Conservation (phyloP, 805 yeast species). For the Starmerella khaoyaiensis region DNA sequence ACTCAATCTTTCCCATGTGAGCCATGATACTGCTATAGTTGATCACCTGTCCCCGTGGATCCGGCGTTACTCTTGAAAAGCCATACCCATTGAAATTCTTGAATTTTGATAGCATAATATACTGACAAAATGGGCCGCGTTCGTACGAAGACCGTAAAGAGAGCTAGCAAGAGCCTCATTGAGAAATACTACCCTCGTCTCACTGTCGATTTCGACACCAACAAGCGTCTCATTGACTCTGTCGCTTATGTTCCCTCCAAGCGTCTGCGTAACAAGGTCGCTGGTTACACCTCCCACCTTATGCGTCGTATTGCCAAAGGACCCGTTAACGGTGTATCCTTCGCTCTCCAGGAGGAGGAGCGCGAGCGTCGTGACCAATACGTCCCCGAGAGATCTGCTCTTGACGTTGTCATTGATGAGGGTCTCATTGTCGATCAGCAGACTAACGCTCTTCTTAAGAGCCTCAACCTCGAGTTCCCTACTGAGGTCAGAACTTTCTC, state of each 20-base stretch:
- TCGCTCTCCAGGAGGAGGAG: slow-evolving; percentile 99
- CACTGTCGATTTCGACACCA: slow-evolving; percentile 98
- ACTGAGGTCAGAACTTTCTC: slow-evolving; percentile 46
- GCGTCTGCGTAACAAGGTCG: slow-evolving; percentile 99
- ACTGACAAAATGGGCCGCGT: slow-evolving; percentile 71
- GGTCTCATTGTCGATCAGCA: slow-evolving; percentile 94
- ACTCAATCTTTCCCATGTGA: no score
- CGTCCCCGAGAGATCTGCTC: slow-evolving; percentile 99
- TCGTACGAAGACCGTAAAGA: slow-evolving; percentile 99
- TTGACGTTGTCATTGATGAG: slow-evolving; percentile 91
- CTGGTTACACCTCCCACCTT: slow-evolving; percentile 99
- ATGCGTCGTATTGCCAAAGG: slow-evolving; percentile 99
- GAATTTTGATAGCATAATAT: slow-evolving; percentile 11
- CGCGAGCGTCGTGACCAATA: slow-evolving; percentile 99
- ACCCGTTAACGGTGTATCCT: slow-evolving; percentile 99
- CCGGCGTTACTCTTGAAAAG: neutral
- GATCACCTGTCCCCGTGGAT: no score
- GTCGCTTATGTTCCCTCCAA: slow-evolving; percentile 98
- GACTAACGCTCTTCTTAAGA: slow-evolving; percentile 87
- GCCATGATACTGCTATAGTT: no score
- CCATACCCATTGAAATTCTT: slow-evolving; percentile 11
- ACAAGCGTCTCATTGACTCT: slow-evolving; percentile 98
- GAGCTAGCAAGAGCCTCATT: slow-evolving; percentile 98
- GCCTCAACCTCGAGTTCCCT: slow-evolving; percentile 49
- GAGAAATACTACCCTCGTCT: slow-evolving; percentile 99